phyloP scores from a whole-genome alignment of 768 basidiomycete genomes.

The Macrolepiota fuliginosa region DNA sequence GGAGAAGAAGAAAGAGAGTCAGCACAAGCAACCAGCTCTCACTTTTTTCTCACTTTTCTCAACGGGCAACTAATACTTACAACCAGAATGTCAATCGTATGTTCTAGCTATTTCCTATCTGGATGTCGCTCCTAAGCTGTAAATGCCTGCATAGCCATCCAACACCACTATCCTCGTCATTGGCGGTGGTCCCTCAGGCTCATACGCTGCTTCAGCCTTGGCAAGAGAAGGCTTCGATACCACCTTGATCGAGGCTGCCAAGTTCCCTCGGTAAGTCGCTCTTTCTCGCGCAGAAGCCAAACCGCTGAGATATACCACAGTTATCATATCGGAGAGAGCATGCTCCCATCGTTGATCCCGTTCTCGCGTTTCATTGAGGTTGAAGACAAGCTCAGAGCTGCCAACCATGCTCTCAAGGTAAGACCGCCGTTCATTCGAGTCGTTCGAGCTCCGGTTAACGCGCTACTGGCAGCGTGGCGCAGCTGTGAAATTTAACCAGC shows the following conservation, averaged over 20 bases:
- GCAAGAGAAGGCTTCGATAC: constrained; percentile 39
- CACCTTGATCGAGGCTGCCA: constrained; percentile 37
- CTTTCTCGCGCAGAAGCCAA: too few relatives aligned
- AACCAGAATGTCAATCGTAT: constrained; percentile 2
- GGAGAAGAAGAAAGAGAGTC: background rate
- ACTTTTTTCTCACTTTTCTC: background rate
- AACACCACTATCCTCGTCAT: constrained; percentile 32
- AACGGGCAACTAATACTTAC: background rate
- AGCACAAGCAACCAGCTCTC: background rate
- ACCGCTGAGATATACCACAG: constrained; percentile 14
- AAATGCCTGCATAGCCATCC: constrained; percentile 7
- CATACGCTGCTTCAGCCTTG: constrained; percentile 43
- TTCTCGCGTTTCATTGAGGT: constrained; percentile 37
- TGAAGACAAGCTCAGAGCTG: constrained; percentile 28
- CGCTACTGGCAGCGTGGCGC: constrained; percentile 30
- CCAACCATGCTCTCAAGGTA: constrained; percentile 35
- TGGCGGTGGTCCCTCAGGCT: constrained; percentile 48
- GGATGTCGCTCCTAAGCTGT: background rate
- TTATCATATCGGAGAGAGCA: constrained; percentile 38
- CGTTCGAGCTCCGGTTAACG: background rate
- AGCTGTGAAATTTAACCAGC: constrained; percentile 37
- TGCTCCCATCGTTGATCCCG: constrained; percentile 32
- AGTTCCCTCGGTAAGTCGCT: constrained; percentile 36
- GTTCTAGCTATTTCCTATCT: background rate
- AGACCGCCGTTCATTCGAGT: background rate